phyloP scores from a whole-genome alignment of 306 rosid species.

The Acacia acuminata region DNA sequence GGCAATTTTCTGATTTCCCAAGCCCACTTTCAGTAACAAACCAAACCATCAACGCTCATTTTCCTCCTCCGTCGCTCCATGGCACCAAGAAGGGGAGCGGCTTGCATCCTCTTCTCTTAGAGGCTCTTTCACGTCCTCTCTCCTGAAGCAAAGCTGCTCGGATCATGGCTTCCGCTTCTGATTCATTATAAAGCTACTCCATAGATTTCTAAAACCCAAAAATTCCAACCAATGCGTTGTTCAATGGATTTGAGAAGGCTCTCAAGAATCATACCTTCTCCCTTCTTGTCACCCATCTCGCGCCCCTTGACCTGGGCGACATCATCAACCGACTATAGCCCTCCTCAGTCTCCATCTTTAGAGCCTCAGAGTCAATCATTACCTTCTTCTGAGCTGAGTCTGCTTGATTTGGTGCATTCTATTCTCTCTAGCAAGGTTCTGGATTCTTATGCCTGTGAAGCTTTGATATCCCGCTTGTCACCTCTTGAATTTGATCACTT shows the following conservation, averaged over 20 bases:
- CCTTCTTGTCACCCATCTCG: constrained; percentile 26
- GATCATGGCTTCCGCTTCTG: constrained; percentile 5
- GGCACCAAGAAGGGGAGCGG: background rate
- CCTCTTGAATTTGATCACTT: constrained; percentile 57
- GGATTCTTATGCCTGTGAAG: constrained; percentile 57
- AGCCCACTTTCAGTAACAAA: background rate
- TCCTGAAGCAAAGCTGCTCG: background rate
- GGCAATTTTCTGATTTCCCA: background rate
- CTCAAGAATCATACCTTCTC: constrained; percentile 26
- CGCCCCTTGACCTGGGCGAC: constrained; percentile 47
- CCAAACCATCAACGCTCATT: background rate
- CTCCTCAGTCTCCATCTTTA: constrained; percentile 21
- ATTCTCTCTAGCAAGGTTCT: constrained; percentile 50
- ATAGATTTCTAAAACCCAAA: background rate
- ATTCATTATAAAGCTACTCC: background rate
- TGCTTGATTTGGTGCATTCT: constrained; percentile 41
- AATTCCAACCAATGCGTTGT: constrained; percentile 19
- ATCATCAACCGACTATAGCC: constrained; percentile 23
- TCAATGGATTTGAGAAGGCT: constrained; percentile 53
- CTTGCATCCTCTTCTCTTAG: no score
- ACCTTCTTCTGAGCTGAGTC: constrained; percentile 17
- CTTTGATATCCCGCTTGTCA: constrained; percentile 54
- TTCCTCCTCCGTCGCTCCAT: background rate
- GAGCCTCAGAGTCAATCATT: constrained; percentile 26
- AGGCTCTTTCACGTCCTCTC: constrained; percentile 8